Conservation (phyloP, 805 yeast genomes). For the Saccharomycopsis guyanensis region DNA sequence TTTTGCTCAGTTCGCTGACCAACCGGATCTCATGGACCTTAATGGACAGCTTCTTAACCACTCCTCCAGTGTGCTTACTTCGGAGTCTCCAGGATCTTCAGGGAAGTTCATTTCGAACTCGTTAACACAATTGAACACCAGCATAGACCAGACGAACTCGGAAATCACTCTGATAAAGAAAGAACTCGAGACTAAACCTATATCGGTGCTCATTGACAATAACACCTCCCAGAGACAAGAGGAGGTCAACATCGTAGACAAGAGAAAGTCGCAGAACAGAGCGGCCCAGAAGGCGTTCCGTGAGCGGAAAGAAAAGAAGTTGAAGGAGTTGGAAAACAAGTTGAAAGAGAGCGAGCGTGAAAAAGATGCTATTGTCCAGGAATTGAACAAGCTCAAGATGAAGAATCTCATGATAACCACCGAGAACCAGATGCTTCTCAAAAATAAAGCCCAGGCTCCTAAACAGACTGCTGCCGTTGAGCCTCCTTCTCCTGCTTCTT, state of each 20-base stretch:
- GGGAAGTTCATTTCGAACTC: constrained; percentile 1
- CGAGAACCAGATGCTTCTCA: constrained; percentile 52
- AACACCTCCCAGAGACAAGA: background rate
- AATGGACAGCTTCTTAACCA: background rate
- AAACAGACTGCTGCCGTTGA: constrained; percentile 1
- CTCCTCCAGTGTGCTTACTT: background rate
- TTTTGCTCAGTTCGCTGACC: background rate
- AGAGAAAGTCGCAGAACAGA: constrained; percentile 71
- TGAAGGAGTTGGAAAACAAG: constrained; percentile 59
- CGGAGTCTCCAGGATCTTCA: constrained; percentile 2
- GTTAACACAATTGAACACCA: constrained; percentile 7
- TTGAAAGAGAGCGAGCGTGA: constrained; percentile 51
- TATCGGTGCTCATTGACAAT: background rate
- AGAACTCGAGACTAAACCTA: constrained; percentile 8
- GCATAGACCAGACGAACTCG: constrained; percentile 13
- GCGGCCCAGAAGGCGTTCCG: constrained; percentile 86
- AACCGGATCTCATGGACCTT: background rate
- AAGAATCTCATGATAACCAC: constrained; percentile 50
- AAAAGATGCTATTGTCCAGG: constrained; percentile 37
- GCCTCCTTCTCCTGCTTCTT: constrained; percentile 3
- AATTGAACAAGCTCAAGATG: constrained; percentile 44
- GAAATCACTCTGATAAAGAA: constrained; percentile 14
- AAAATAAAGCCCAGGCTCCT: constrained; percentile 22
- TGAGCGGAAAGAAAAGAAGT: constrained; percentile 66
- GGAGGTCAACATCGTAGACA: constrained; percentile 31